Base-by-base conservation (phyloP, 345 rosid genomes). In the Brassica nigra region DNA sequence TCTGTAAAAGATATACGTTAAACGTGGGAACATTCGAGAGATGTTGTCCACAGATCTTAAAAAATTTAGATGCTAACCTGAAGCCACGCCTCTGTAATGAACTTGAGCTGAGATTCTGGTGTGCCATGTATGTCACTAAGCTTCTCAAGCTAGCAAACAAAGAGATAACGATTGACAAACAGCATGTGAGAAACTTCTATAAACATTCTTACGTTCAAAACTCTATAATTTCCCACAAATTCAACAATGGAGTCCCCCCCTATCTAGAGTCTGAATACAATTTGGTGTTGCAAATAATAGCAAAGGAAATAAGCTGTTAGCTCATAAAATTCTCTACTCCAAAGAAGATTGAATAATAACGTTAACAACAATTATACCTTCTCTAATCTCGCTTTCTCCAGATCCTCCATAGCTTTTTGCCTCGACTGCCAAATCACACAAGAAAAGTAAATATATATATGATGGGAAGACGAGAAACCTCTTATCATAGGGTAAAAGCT, bases 71-170 rank as follows among this genome's bases (percentile, higher is more conserved):
- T 30, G 54, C 73, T 44, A 44, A 81, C 83, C 97, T 91, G 98
- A 78, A 88, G 93, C 95, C 92, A 91, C 8, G 97, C 97, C n/a
- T 91, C 95, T 75, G 86, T 78, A 62, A 90, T 91, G 84, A 91
- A 91, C 86, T 89, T 89, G 63, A 93, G 92, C 92, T 91, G 97
- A 74, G 91, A 82, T 71, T 88, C 91, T 2, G 98, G 91, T 44
- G 87, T 89, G 85, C 91, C 79, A 9, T 90, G 92, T 74, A 75
- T 71, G 69, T 89, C 88, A 81, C 93, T 84, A 39, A 91, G 95
- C 85, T 85, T 90, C 85, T 85, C 89, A 62, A 93, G 87, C 80
- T 81, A 58, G 34, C 69, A 80, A 65, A 76, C 12, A 76, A 91
- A 86, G 42, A 63, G 59, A 74, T 70, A 4, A 62, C 70, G 29